These are phyloP conservation scores for Erodium moschatum DNA, from an alignment of 441 rosid species.

Conservation along the genomic window DNA sequence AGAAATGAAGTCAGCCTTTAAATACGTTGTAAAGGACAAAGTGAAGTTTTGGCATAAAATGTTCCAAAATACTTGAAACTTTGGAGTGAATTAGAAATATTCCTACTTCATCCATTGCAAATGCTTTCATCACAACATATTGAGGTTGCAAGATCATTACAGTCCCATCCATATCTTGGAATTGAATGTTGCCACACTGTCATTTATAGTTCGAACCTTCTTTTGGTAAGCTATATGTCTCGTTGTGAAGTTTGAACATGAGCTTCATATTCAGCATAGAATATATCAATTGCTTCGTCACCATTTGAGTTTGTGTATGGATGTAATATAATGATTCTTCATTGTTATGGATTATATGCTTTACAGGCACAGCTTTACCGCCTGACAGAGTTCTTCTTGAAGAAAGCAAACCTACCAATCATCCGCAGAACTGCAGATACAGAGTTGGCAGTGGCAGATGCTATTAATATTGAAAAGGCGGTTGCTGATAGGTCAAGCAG, in stretches of 20 bases:
- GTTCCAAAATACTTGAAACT: background rate
- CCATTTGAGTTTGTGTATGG: background rate
- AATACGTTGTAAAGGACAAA: constrained; percentile 3
- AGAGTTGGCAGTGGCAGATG: constrained; percentile 98
- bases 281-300: background rate
- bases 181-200: background rate
- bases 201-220: background rate
- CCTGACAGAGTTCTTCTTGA: constrained; percentile 71
- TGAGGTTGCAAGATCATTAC: constrained; percentile 3
- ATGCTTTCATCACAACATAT: background rate
- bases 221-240: background rate
- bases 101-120: background rate
- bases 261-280: background rate
- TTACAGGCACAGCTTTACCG: constrained; percentile 80
- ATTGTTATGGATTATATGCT: background rate
- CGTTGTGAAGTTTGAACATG: constrained; percentile 5
- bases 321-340: constrained; percentile 2
- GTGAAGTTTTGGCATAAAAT: background rate
- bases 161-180: background rate
- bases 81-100: constrained; percentile 3
- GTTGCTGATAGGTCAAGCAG: constrained; percentile 79
- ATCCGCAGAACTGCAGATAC: constrained; percentile 75
- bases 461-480: constrained; percentile 75
- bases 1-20: background rate
- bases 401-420: constrained; percentile 57